Base-by-base conservation (phyloP, 371 early-diverging fungal species). In the Mucor plumbeus region DNA sequence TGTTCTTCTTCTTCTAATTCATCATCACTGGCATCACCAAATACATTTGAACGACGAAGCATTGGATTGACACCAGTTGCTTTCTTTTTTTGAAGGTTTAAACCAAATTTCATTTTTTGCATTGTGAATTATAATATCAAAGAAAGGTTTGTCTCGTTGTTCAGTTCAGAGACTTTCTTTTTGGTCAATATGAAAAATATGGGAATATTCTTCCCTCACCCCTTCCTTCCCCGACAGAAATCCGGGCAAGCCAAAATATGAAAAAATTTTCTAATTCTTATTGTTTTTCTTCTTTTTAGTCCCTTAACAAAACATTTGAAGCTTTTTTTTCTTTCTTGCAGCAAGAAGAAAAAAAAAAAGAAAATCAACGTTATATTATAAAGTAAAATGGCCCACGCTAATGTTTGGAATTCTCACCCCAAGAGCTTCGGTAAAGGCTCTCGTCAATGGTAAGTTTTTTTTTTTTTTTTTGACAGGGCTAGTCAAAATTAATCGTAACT, bases 401-500 rank as follows among this genome's bases (percentile, higher is more conserved):
- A 88, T 86, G 95, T 98, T 81, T 99, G 95, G 95, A 91, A 89
- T 91, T 95, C 97, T 67, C 95, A 91, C 89, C 98, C 98, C 87
- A 92, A 94, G 82, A 86, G 87, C 75, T 97, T 91, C 87, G 98
- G 98, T 83, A 99, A 99, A 90, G 99, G 99, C 78, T 96, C 97
- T 81, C 97, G 99, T 75, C 90, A 95, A 85, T 99, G 99, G 96
- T 40, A 43, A 13, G 40, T 43, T 7, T 43, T 14, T 44, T 26
- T 26, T 26, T 26, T 26, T 26, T 26, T 26, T 17, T 44, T 44
- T 40, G 10, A 40, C 14, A 14, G 40, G 26, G 26, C 26, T 40
- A 26, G 26, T 26, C 26, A 7, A 44, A 17, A n/a, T n/a, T 17
- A 44, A 44, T 17, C 7, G 5, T 0, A 44, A 17, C 41, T 7